Evolutionary conservation across 768 basidiomycete species (phyloP), one percentile per base, ranked within the genome.

Genomic region (Tephrocybe sp.): DNA sequence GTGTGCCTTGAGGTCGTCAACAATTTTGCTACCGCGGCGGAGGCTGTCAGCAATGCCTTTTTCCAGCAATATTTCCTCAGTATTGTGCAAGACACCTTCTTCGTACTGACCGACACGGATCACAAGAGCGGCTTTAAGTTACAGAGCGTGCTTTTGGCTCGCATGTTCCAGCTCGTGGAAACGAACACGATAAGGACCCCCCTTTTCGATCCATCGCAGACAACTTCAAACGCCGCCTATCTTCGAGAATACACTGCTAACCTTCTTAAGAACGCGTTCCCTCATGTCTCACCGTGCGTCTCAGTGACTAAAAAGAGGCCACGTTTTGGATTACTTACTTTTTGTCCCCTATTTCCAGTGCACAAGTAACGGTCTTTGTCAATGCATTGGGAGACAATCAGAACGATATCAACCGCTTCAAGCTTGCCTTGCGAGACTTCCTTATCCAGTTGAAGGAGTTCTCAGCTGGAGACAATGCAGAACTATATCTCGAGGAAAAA

Each of bases 51-150:
- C 58, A 95, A 90, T 62, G 85, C 82, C 8, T 99, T 98, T 82
- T 98, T 96, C 87, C 89, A 92, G 66, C 89, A 90, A 66, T 98
- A 94, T 71, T 93, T 89, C 77, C 79, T 98, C 41, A 89, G 85
- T 64, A 85, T 98, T 62, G 76, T 97, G 32, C 93, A 95, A 60
- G 97, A 98, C 67, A 91, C 92, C 35, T 94, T 99, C 82, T 98
- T 91, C 60, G 96, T 98, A 36, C 77, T 99, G 39, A 98, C 95
- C 26, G 96, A 99, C 66, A 85, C 95, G 5, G 96, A 98, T 68
- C 96, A 99, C 78, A 98, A 98, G 83, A 94, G 92, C 61, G 95
- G 96, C 22, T 97, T 98, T 79, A 98, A 97, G 70, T 78, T 94
- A 53, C 95, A 98, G 70, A 90, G 89, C 60, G 73, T 91, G 59